Evolutionary conservation across 2,329 filamentous ascomycete genomes (phyloP).

Genomic region (Epichloe sibirici): DNA sequence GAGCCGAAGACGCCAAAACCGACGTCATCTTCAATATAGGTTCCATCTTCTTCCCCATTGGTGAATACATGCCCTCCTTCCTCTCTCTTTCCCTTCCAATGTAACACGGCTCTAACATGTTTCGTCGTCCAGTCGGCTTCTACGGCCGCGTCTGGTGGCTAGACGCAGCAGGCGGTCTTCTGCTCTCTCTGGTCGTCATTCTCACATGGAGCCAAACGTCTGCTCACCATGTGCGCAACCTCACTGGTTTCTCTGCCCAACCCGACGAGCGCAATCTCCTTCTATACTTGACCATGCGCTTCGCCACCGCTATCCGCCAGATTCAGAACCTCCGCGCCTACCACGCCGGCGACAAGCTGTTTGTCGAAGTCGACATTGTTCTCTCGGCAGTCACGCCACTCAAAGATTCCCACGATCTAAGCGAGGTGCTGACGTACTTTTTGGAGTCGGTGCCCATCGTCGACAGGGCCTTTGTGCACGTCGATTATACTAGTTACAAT

Average conservation of each 20-base stretch:
- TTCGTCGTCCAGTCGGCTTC: constrained; percentile 45
- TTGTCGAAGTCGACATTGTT: constrained; percentile 72
- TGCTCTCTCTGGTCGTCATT: constrained; percentile 70
- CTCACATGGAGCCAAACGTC: constrained; percentile 67
- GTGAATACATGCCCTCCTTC: constrained; percentile 22
- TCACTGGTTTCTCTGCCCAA: constrained; percentile 66
- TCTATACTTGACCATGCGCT: constrained; percentile 86
- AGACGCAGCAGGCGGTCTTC: constrained; percentile 64
- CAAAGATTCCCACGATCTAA: constrained; percentile 70
- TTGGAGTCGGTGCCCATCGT: constrained; percentile 74
- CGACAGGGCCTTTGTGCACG: constrained; percentile 57
- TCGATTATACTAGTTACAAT: constrained; percentile 51
- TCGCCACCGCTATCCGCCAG: constrained; percentile 74
- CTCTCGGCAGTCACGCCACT: constrained; percentile 64
- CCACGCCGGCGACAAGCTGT: constrained; percentile 74
- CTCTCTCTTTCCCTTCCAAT: neutral
- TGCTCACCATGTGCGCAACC: constrained; percentile 64
- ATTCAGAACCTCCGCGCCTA: constrained; percentile 80
- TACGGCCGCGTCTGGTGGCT: constrained; percentile 74
- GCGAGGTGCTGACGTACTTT: constrained; percentile 69
- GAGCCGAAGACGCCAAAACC: constrained; percentile 43
- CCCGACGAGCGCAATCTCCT: constrained; percentile 76
- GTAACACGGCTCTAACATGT: neutral
- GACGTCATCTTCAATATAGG: constrained; percentile 88
- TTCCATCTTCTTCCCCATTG: constrained; percentile 73